Evolutionary conservation across 495 filamentous ascomycete genomes (phyloP), one percentile per base, ranked within the genome.

Genomic region (Daldinia grandis): DNA sequence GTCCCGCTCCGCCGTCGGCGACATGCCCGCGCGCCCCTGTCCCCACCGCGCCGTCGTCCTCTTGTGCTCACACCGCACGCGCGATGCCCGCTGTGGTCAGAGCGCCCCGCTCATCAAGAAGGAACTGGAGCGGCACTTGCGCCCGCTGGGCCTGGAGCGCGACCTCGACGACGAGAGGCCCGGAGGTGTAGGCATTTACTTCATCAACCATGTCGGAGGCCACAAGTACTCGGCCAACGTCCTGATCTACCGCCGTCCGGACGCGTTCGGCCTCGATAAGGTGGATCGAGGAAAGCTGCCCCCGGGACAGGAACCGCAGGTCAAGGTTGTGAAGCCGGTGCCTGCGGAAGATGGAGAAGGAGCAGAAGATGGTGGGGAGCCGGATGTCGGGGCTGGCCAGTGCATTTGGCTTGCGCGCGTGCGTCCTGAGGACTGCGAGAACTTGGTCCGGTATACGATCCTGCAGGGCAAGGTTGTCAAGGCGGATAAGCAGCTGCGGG

Each of bases 321-420:
- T 75, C 6, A 49, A 60, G 59, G 47, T 72, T 2, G 51, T 62
- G 14, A 64, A 51, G 38, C 69, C 61, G 12, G 37, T 35, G 40
- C 61, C 28, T 3, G 64, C 8, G 3, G 67, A 49, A 28, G 66
- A 51, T 6, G 50, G 55, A 37, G 61, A 30, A 24, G 38, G 44
- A 12, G 77, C 74, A n/a, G 42, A 69, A 50, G 25, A 78, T 1
- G 10, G 49, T 4, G 28, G 40, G 71, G 80, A 4, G 78, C 35
- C 55, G 35, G 64, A 83, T 37, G 84, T 87, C 27, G 86, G 89
- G 25, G 94, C 92, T 1, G 87, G 85, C 59, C 94, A 97, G 82
- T 95, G 94, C 58, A 95, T 99, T 68, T 99, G 95, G 95, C 82
- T 99, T 25, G 95, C 95, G 38, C 84, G 94, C 33, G 90, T 99